Evolutionary conservation across 1,284 basidiomycete genomes (phyloP), one percentile per base, ranked within the genome.

Genomic region (Cryptococcus jaspeensis): DNA sequence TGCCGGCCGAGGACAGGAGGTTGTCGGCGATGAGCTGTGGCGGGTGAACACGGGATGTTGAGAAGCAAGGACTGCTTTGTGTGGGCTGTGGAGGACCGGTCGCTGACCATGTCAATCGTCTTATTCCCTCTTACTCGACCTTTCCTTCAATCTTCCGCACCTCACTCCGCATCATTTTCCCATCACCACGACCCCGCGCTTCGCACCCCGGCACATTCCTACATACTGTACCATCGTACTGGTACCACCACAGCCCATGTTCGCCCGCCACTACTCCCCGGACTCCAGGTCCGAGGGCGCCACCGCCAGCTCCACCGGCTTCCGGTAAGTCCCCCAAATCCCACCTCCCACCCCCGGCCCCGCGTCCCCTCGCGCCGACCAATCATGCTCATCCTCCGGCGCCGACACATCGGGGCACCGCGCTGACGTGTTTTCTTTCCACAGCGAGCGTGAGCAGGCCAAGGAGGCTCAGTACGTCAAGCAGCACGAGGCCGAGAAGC

Each of bases 381-480:
- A 32, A 15, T 48, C 22, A 18, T 32, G 4, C 28, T 48, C 22
- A 18, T 32, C 9, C 28, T 32, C 28, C 5, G 28, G 28, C 28
- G n/a, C 15, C 18, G 36, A 22, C 37, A 23, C 25, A 18, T 38
- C 16, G 11, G 39, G 23, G 20, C 9, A 32, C 23, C 43, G 28
- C 47, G 37, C 44, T 55, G 41, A 50, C 37, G 23, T 37, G 23
- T 43, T 48, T 44, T 40, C 48, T 28, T 47, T 40, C 16, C 35
- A 20, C 62, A 75, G 73, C 25, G 52, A 72, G 49, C 70, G 72
- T 41, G 74, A 76, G 63, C 67, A 75, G 62, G 74, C 74, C 53
- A 62, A 73, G 64, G 74, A 76, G 64, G 64, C 68, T 42, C 69
- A 75, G 58, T 76, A 76, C 67, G 71, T 76, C 66, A 64, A 62